Conservation (phyloP, 1,139 yeast genomes). For the Zhuliangozyma blackwelliae region DNA sequence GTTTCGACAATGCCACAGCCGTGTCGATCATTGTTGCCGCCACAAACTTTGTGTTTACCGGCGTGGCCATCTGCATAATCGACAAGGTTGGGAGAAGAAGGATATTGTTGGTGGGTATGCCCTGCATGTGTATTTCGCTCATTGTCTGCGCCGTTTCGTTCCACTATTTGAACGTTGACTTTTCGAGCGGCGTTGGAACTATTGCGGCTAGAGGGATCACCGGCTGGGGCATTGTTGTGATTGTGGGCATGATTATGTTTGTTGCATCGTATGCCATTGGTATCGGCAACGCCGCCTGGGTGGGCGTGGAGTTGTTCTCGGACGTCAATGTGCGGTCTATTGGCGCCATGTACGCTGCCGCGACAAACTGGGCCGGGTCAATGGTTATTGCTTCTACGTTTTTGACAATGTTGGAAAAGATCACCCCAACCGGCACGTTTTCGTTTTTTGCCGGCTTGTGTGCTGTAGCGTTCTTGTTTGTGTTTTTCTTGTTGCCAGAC, state of each 20-base stretch:
- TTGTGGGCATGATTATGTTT: conserved; percentile 77
- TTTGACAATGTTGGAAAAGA: conserved; percentile 86
- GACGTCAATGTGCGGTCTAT: conserved; percentile 84
- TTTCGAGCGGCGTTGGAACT: conserved; percentile 45
- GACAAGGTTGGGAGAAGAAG: conserved; percentile 84
- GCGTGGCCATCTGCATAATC: conserved; percentile 75
- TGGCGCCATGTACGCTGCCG: conserved; percentile 90
- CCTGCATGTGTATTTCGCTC: conserved; percentile 76
- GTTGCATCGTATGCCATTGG: conserved; percentile 92
- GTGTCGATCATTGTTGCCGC: conserved; percentile 93
- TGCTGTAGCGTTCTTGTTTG: conserved; percentile 63
- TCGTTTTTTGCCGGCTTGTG: conserved; percentile 84
- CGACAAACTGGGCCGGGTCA: conserved; percentile 95
- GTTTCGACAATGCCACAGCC: conserved; percentile 81
- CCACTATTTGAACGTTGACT: conserved; percentile 67
- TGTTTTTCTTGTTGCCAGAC: conserved; percentile 86
- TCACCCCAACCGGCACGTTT: conserved; percentile 94
- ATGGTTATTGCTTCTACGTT: conserved; percentile 86
- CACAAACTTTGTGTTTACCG: conserved; percentile 82
- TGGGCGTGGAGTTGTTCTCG: conserved; percentile 90
- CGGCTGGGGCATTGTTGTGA: conserved; percentile 84
- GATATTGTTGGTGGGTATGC: conserved; percentile 68
- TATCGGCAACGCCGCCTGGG: conserved; percentile 98
- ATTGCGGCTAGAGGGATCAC: conserved; percentile 46
- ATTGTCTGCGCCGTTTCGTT: conserved; percentile 82